Evolutionary conservation across 371 early-diverging fungal genomes (phyloP).

Genomic region (Paramicrosporidium saccamoebae): DNA sequence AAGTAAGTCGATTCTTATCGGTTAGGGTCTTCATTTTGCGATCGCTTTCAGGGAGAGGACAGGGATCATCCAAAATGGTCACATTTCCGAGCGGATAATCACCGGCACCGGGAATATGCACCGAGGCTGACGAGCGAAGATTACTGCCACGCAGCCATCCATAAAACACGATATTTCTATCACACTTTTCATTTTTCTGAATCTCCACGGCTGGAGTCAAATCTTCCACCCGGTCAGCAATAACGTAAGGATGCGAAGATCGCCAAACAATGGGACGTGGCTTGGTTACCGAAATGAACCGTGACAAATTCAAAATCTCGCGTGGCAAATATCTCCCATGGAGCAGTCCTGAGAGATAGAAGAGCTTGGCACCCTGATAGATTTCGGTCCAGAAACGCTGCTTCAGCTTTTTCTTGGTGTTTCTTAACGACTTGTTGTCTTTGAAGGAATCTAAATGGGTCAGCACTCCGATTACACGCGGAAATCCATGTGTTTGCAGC

Average conservation of each 20-base stretch:
- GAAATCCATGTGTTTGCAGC: slow-evolving; percentile 86
- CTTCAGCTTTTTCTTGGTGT: slow-evolving; percentile 72
- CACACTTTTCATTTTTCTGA: slow-evolving; percentile 36
- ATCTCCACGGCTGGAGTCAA: slow-evolving; percentile 64
- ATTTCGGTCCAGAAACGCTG: slow-evolving; percentile 96
- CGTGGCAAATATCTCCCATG: slow-evolving; percentile 65
- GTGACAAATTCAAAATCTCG: slow-evolving; percentile 63
- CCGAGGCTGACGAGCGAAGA: slow-evolving; percentile 29
- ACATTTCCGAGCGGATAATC: slow-evolving; percentile 44
- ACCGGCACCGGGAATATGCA: slow-evolving; percentile 84
- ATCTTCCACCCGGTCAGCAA: slow-evolving; percentile 85
- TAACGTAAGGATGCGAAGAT: slow-evolving; percentile 72
- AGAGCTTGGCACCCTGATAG: slow-evolving; percentile 84
- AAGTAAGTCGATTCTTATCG: slow-evolving; percentile 71
- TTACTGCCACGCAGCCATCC: slow-evolving; percentile 83
- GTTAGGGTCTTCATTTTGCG: slow-evolving; percentile 46
- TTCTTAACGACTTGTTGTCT: slow-evolving; percentile 50
- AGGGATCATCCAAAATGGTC: slow-evolving; percentile 50
- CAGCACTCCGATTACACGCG: slow-evolving; percentile 84
- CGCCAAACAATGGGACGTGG: slow-evolving; percentile 86
- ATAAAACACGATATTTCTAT: slow-evolving; percentile 66
- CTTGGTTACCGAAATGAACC: slow-evolving; percentile 90
- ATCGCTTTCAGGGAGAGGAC: slow-evolving; percentile 69
- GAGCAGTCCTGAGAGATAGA: slow-evolving; percentile 74
- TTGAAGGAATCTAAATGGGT: slow-evolving; percentile 77